Evolutionary conservation across 2,329 filamentous ascomycete genomes (phyloP).

Genomic region (Periconia sp.): DNA sequence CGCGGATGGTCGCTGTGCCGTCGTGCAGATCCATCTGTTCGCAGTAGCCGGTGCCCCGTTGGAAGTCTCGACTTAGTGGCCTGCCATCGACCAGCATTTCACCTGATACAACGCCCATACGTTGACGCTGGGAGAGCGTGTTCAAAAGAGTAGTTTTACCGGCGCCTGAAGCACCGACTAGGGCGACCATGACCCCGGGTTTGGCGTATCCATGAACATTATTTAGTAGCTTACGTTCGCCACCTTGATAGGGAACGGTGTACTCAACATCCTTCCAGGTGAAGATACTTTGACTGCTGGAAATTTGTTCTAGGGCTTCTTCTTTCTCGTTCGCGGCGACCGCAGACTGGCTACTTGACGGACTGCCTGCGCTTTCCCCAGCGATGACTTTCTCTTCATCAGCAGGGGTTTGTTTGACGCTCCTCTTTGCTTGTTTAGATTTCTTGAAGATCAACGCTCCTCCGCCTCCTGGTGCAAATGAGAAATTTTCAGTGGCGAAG

Average conservation of each 20-base stretch:
- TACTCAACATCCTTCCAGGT: conserved; percentile 60
- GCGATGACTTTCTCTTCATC: conserved; percentile 64
- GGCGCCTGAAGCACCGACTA: conserved; percentile 81
- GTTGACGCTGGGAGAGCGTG: conserved; percentile 75
- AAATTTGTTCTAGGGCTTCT: conserved; percentile 42
- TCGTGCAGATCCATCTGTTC: conserved; percentile 77
- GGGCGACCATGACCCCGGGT: conserved; percentile 77
- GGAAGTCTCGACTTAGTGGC: conserved; percentile 66
- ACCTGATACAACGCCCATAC: conserved; percentile 67
- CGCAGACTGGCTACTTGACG: conserved; percentile 26
- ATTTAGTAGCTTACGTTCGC: conserved; percentile 68
- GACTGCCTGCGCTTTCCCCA: conserved; percentile 30
- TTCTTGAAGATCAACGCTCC: conserved; percentile 76
- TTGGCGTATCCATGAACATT: conserved; percentile 78
- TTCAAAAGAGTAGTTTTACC: conserved; percentile 86
- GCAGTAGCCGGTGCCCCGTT: conserved; percentile 73
- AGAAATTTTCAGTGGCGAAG: conserved; percentile 71
- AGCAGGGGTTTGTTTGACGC: conserved; percentile 52
- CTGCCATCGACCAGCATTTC: conserved; percentile 75
- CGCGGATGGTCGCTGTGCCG: conserved; percentile 68
- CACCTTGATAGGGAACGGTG: conserved; percentile 71
- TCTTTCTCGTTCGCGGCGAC: conserved; percentile 32
- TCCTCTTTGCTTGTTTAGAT: conserved; percentile 65
- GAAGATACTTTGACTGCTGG: conserved; percentile 45
- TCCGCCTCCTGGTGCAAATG: conserved; percentile 67